These are phyloP conservation scores for Pythium plurisporium DNA, from an alignment of 352 stramenopile species.

Conservation along the genomic window DNA sequence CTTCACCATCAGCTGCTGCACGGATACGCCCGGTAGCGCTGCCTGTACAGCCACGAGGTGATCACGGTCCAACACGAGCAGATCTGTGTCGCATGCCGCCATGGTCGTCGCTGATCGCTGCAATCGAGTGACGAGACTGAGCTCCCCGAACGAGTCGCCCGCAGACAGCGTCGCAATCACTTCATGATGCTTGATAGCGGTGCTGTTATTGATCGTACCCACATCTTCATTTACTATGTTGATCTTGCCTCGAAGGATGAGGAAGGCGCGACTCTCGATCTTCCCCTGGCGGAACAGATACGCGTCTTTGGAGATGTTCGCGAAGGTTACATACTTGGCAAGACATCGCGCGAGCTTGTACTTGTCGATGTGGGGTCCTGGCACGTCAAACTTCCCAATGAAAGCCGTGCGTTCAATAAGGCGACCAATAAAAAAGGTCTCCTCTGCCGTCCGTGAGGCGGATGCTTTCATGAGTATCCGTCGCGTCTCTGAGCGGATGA, in stretches of 20 bases:
- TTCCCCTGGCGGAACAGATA: slow-evolving; percentile 67
- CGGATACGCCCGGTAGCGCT: slow-evolving; percentile 45
- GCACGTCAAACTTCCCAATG: slow-evolving; percentile 64
- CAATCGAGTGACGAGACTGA: slow-evolving; percentile 67
- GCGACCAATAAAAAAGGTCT: slow-evolving; percentile 51
- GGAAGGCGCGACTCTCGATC: slow-evolving; percentile 71
- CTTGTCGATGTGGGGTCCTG: slow-evolving; percentile 33
- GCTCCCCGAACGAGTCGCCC: slow-evolving; percentile 67
- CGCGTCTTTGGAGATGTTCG: slow-evolving; percentile 44
- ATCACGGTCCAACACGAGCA: slow-evolving; percentile 68
- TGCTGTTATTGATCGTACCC: slow-evolving; percentile 14
- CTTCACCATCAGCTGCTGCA: slow-evolving; percentile 70
- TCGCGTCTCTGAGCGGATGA: slow-evolving; percentile 63
- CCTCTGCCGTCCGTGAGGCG: slow-evolving; percentile 30
- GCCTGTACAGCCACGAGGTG: slow-evolving; percentile 37
- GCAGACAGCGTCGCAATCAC: slow-evolving; percentile 62
- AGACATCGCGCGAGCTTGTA: slow-evolving; percentile 49
- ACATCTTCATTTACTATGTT: slow-evolving; percentile 78
- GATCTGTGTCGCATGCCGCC: slow-evolving; percentile 53
- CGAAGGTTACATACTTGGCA: slow-evolving; percentile 45
- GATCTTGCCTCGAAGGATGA: slow-evolving; percentile 73
- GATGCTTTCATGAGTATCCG: slow-evolving; percentile 43
- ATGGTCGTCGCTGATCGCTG: slow-evolving; percentile 64
- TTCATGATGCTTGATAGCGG: slow-evolving; percentile 40
- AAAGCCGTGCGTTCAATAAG: slow-evolving; percentile 59